These are phyloP conservation scores for Sporisorium graminicola DNA, from an alignment of 1,284 basidiomycete species.

Conservation along the genomic window DNA sequence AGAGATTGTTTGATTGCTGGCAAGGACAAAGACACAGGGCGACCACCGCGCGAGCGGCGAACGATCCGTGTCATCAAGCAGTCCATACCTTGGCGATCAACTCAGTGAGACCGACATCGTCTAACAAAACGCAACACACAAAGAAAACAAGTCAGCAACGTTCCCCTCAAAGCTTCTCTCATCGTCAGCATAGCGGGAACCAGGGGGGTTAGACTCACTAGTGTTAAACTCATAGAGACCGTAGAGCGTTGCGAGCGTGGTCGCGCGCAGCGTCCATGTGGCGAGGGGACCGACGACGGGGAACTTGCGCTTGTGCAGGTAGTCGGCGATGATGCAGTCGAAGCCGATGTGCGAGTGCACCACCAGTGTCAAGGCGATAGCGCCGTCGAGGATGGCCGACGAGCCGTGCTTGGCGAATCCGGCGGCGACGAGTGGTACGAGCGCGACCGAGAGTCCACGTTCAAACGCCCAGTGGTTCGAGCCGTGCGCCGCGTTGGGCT, in stretches of 20 bases:
- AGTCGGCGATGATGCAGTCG: constrained; percentile 75
- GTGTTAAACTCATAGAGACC: constrained; percentile 79
- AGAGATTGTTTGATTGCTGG: constrained; percentile 13
- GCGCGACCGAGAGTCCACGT: constrained; percentile 84
- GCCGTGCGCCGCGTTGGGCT: constrained; percentile 79
- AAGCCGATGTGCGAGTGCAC: constrained; percentile 91
- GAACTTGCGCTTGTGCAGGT: constrained; percentile 94
- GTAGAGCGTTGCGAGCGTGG: constrained; percentile 85
- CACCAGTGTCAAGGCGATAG: constrained; percentile 86
- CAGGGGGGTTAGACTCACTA: constrained; percentile 43
- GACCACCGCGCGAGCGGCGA: neutral
- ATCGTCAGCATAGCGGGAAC: too few species aligned
- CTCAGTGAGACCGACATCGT: constrained; percentile 89
- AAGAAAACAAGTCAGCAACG: neutral
- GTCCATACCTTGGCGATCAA: constrained; percentile 78
- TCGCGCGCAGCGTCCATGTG: constrained; percentile 81
- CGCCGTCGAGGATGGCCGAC: constrained; percentile 78
- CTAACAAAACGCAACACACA: constrained; percentile 20
- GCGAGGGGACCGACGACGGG: constrained; percentile 77
- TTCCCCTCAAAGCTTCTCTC: too few species aligned
- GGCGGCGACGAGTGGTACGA: constrained; percentile 79
- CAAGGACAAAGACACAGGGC: neutral
- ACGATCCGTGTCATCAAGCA: constrained; percentile 70
- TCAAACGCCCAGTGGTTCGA: constrained; percentile 99
- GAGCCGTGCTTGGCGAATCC: constrained; percentile 69